These are phyloP conservation scores for Xylaria sp. DNA, from an alignment of 2,329 filamentous ascomycete genomes.

Conservation along the genomic window DNA sequence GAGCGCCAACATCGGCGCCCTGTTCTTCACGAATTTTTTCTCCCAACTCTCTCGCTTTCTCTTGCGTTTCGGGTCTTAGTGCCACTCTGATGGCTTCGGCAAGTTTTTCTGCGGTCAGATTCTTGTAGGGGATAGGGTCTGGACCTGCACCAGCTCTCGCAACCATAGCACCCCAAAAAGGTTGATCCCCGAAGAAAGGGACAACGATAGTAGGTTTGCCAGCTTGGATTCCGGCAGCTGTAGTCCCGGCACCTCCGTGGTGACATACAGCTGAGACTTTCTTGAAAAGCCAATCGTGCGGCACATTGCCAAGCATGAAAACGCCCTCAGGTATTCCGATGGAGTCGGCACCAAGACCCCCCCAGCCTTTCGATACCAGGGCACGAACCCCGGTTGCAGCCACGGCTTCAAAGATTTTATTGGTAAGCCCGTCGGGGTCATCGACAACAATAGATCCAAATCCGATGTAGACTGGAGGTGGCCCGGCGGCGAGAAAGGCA, in stretches of 20 bases:
- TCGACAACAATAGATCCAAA: constrained; percentile 68
- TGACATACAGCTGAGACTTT: constrained; percentile 85
- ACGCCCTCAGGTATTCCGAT: constrained; percentile 78
- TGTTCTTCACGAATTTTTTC: constrained; percentile 73
- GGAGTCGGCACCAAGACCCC: constrained; percentile 79
- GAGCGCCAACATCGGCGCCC: constrained; percentile 71
- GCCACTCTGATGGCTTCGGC: constrained; percentile 72
- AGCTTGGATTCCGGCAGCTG: constrained; percentile 83
- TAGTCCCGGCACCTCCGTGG: constrained; percentile 89
- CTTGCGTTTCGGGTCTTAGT: constrained; percentile 67
- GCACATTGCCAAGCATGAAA: constrained; percentile 85
- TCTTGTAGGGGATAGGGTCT: constrained; percentile 74
- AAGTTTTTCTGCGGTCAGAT: constrained; percentile 73
- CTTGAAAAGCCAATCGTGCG: constrained; percentile 90
- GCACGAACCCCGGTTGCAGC: constrained; percentile 69
- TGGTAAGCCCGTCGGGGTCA: constrained; percentile 57
- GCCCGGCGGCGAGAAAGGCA: constrained; percentile 58
- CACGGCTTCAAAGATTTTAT: constrained; percentile 61
- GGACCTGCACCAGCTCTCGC: constrained; percentile 78
- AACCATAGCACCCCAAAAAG: constrained; percentile 85
- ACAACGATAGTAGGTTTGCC: constrained; percentile 85
- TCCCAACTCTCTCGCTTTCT: constrained; percentile 68
- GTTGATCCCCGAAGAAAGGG: constrained; percentile 88
- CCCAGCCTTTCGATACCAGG: constrained; percentile 89
- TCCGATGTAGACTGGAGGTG: constrained; percentile 65